Evolutionary conservation across 176 grass and related monocot genomes (phyloP).

Genomic region (Zoysia japonica): DNA sequence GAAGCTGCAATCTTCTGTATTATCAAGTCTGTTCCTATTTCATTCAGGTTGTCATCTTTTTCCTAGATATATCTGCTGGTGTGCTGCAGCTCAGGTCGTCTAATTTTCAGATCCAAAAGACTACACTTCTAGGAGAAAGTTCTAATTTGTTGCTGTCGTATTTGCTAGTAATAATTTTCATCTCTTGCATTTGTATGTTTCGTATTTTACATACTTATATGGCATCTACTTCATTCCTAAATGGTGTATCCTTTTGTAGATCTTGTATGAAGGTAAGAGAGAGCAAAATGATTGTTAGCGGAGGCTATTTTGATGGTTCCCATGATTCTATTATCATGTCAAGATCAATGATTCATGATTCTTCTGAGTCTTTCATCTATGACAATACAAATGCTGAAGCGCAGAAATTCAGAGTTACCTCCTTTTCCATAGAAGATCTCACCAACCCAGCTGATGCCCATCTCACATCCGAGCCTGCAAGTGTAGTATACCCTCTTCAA

Average conservation of each 20-base stretch:
- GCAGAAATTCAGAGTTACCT: constrained; percentile 41
- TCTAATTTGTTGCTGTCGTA: background rate
- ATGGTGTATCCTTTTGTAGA: background rate
- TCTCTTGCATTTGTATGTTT: constrained; percentile 21
- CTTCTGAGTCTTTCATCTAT: constrained; percentile 49
- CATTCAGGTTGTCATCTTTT: background rate
- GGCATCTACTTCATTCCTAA: constrained; percentile 22
- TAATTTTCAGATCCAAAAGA: constrained; percentile 22
- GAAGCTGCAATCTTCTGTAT: too few species aligned
- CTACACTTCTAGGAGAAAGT: background rate
- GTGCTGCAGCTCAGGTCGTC: constrained; percentile 4
- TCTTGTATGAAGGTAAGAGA: constrained; percentile 29
- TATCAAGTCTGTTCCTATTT: too few species aligned
- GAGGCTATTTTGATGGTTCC: constrained; percentile 53
- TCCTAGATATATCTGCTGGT: constrained; percentile 6
- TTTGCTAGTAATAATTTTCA: constrained; percentile 27
- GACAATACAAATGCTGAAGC: constrained; percentile 31
- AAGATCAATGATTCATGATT: constrained; percentile 50
- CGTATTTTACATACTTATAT: constrained; percentile 20
- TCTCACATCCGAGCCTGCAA: constrained; percentile 45
- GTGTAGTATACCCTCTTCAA: constrained; percentile 40
- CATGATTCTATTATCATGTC: constrained; percentile 56
- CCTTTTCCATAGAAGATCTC: constrained; percentile 57
- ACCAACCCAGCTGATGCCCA: constrained; percentile 39
- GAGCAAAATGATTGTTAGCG: constrained; percentile 58